Evolutionary conservation across 495 filamentous ascomycete genomes (phyloP), one percentile per base, ranked within the genome.

Genomic region (Neurospora hispaniola): DNA sequence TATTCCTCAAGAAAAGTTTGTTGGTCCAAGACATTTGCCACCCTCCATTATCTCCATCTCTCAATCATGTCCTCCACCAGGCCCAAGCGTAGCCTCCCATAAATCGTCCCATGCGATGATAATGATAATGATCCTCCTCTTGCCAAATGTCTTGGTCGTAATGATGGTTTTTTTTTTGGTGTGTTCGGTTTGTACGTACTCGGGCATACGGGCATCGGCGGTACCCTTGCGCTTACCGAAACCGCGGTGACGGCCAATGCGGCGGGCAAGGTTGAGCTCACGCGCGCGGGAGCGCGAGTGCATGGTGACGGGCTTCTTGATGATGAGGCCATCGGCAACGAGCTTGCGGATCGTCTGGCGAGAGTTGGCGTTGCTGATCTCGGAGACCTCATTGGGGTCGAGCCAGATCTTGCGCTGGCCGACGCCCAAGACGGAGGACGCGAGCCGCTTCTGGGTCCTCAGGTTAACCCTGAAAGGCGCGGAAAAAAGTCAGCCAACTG

Each of bases 161-260:
- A 66, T 71, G 6, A 54, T 42, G 31, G 12, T 41, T 46, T n/a
- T 41, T 4, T 38, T n/a, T n/a, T n/a, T n/a, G n/a, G n/a, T 35
- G 35, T 38, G 18, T 18, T 44, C 35, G 69, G 75, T 70, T 66
- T 43, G 73, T 73, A 85, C 92, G 82, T 93, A 97, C 93, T 90
- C 92, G 80, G 96, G 96, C 96, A 99, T 99, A 89, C 96, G 93
- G 84, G 96, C 95, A 84, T 99, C 94, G 84, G 93, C 93, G 83
- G 96, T 98, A 97, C 96, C 96, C 94, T 98, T 98, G 85, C 96
- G 92, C 93, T 99, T 99, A 91, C 96, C 96, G 86, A 97, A 95
- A 82, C 96, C 96, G 79, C 95, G 91, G 89, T 99, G 96, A 87
- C 96, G 90, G 78, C 96, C 96, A 81, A 94, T 92, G 76, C 94